phyloP scores from a whole-genome alignment of 208 protist species.

The Vickermania ingenoplastis region DNA sequence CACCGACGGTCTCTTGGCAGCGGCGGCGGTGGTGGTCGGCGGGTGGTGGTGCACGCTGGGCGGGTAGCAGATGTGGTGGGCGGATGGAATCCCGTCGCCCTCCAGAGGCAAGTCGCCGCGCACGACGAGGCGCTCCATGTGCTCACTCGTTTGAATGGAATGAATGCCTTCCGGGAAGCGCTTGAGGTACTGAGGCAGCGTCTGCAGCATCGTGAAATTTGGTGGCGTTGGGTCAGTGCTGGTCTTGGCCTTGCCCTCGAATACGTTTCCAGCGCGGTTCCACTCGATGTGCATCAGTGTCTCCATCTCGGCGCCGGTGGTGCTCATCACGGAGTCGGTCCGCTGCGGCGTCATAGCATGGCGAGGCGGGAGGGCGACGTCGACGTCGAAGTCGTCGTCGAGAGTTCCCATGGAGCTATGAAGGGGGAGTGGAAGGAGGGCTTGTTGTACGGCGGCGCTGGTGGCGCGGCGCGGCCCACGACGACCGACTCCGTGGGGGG shows the following conservation, averaged over 20 bases:
- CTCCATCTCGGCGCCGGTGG: constrained; percentile 17
- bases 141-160: background rate
- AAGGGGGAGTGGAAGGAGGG: background rate
- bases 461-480: constrained; percentile 10
- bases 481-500: constrained; percentile 57
- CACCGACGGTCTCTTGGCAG: background rate
- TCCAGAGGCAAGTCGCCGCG: background rate
- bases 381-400: background rate
- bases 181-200: constrained; percentile 26
- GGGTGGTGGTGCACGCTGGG: constrained; percentile 23
- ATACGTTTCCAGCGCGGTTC: constrained; percentile 23
- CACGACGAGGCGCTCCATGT: background rate
- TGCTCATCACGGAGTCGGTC: background rate
- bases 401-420: background rate
- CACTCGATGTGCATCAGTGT: constrained; percentile 41
- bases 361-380: background rate
- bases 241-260: constrained; percentile 1
- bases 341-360: background rate
- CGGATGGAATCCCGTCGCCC: constrained; percentile 31
- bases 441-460: background rate
- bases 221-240: constrained; percentile 3
- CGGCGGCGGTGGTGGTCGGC: constrained; percentile 7
- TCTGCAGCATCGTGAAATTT: constrained; percentile 8
- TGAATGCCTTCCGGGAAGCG: constrained; percentile 61
- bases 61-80: constrained; percentile 31